These are phyloP conservation scores for Penicillium sp. DNA, from an alignment of 2,329 filamentous ascomycete species.

Conservation along the genomic window DNA sequence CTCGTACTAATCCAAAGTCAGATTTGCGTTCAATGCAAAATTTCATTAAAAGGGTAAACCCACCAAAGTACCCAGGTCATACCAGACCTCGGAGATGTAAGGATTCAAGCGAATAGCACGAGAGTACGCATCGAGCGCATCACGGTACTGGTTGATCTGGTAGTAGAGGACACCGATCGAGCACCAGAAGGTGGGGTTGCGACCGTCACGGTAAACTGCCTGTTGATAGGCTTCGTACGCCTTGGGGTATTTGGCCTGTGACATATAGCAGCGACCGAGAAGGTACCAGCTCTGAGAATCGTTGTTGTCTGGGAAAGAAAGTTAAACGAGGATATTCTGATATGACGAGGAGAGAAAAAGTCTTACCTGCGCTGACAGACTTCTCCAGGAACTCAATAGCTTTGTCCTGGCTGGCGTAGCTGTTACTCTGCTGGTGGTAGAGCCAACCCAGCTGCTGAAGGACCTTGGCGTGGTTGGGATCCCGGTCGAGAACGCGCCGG, in stretches of 20 bases:
- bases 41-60: no score
- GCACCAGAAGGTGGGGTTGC: conserved; percentile 99
- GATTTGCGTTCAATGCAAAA: no score
- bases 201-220: conserved; percentile 94
- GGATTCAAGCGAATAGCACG: conserved; percentile 94
- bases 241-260: conserved; percentile 97
- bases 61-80: conserved; percentile 85
- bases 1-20: conserved; percentile 60
- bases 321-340: not conserved
- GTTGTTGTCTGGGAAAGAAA: conserved; percentile 65
- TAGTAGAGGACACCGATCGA: conserved; percentile 98
- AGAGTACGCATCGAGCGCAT: conserved; percentile 95
- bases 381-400: conserved; percentile 97
- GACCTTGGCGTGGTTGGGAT: conserved; percentile 96
- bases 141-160: conserved; percentile 98
- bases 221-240: conserved; percentile 98
- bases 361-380: conserved; percentile 83
- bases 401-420: conserved; percentile 87
- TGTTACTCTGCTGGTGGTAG: conserved; percentile 91
- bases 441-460: conserved; percentile 97
- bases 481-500: conserved; percentile 85
- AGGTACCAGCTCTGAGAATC: conserved; percentile 99
- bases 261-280: conserved; percentile 97
- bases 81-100: conserved; percentile 99
- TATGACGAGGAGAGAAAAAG: not conserved